phyloP scores from a whole-genome alignment of 805 yeast genomes.

The Saturnispora besseyi region DNA sequence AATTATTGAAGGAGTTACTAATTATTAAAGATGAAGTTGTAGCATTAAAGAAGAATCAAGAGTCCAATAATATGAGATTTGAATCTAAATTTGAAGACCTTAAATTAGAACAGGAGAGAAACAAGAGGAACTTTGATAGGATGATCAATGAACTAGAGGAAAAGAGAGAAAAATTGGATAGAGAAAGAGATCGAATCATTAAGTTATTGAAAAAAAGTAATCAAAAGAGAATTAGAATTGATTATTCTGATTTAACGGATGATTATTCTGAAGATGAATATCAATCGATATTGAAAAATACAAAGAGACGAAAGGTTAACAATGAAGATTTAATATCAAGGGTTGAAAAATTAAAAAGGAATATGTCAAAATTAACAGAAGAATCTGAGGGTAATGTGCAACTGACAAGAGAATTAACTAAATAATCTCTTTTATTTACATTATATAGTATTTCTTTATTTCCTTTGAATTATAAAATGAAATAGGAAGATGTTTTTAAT shows the following conservation, averaged over 20 bases:
- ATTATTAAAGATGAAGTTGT: slow-evolving; percentile 19
- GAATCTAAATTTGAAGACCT: slow-evolving; percentile 61
- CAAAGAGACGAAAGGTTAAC: neutral
- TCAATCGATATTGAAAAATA: neutral
- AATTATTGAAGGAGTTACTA: slow-evolving; percentile 15
- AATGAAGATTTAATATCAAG: slow-evolving; percentile 1
- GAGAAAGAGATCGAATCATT: slow-evolving; percentile 21
- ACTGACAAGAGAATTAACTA: neutral
- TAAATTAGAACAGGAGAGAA: slow-evolving; percentile 37
- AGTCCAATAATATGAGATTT: slow-evolving; percentile 53
- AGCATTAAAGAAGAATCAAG: slow-evolving; percentile 21
- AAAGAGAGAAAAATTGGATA: slow-evolving; percentile 21
- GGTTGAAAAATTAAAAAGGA: slow-evolving; percentile 5
- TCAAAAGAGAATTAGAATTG: slow-evolving; percentile 12
- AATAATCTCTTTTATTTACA: neutral
- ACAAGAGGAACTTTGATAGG: slow-evolving; percentile 19
- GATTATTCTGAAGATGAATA: neutral
- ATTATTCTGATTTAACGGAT: neutral
- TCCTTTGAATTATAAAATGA: neutral
- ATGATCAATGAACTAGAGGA: slow-evolving; percentile 20
- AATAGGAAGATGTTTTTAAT: neutral
- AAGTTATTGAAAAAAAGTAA: slow-evolving; percentile 14
- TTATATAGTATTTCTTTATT: neutral
- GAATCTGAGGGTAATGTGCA: neutral
- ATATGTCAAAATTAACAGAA: slow-evolving; percentile 1